Evolutionary conservation across 805 yeast genomes (phyloP).

Genomic region (Blastobotrys parvus): DNA sequence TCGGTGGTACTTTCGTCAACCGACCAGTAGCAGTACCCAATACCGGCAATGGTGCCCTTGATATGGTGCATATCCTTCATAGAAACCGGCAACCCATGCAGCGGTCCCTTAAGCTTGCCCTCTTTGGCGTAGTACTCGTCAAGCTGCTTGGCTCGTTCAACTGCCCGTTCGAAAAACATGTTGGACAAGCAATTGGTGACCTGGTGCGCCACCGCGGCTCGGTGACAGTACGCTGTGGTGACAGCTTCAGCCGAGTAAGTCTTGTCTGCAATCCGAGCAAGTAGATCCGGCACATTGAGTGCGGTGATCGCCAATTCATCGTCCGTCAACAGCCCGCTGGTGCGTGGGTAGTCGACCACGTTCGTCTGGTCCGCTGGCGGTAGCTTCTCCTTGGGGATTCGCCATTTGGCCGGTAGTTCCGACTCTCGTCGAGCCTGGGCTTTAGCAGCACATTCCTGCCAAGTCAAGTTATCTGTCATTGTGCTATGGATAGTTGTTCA

Average conservation of each 20-base stretch:
- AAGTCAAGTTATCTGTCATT: background rate
- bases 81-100: constrained; percentile 61
- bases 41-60: constrained; percentile 40
- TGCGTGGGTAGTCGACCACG: constrained; percentile 16
- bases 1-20: constrained; percentile 10
- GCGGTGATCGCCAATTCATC: constrained; percentile 22
- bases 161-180: constrained; percentile 48
- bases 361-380: constrained; percentile 16
- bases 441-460: constrained; percentile 3
- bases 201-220: constrained; percentile 53
- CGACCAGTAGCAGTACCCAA: constrained; percentile 31
- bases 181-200: constrained; percentile 33
- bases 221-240: constrained; percentile 45
- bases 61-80: constrained; percentile 45
- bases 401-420: constrained; percentile 16
- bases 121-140: constrained; percentile 41
- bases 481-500: no score
- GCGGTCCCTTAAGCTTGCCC: constrained; percentile 49
- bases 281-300: constrained; percentile 17
- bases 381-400: constrained; percentile 16
- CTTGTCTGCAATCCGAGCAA: constrained; percentile 20
- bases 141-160: constrained; percentile 43
- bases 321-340: constrained; percentile 15
- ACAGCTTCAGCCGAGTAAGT: constrained; percentile 39
- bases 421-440: constrained; percentile 13